A percentile compares a stretch with the other conserved stretches of the same genome.
Evolutionary conservation across 768 basidiomycete species (phyloP).

Genomic region (Boletus vinaceobasis): DNA sequence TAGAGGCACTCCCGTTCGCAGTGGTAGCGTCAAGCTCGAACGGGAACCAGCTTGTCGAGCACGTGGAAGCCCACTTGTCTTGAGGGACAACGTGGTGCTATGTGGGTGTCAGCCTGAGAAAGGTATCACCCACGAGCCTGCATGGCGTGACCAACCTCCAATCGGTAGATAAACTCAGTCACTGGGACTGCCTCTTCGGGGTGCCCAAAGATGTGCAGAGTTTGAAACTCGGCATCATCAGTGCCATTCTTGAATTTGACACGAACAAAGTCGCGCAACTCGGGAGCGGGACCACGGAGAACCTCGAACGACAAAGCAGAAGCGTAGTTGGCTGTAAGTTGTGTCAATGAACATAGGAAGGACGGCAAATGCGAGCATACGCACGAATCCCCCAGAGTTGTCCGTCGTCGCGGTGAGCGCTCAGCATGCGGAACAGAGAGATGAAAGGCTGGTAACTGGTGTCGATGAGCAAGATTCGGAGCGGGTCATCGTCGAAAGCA

Average conservation of each 20-base stretch:
- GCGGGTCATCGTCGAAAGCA: constrained; percentile 71
- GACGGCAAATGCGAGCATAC: constrained; percentile 25
- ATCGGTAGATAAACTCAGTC: constrained; percentile 78
- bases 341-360: neutral
- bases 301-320: constrained; percentile 75
- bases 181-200: constrained; percentile 64
- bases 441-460: constrained; percentile 79
- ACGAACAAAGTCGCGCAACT: constrained; percentile 74
- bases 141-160: constrained; percentile 51
- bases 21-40: constrained; percentile 8
- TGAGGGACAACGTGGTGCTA: constrained; percentile 37
- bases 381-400: constrained; percentile 60
- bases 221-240: constrained; percentile 46
- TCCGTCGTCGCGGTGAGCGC: constrained; percentile 36
- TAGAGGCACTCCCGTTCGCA: neutral
- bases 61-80: constrained; percentile 40
- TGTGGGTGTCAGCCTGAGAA: neutral
- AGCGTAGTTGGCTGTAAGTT: constrained; percentile 57
- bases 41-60: constrained; percentile 32
- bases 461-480: constrained; percentile 72
- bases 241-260: constrained; percentile 85
- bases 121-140: neutral
- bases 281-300: constrained; percentile 69
- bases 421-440: constrained; percentile 77
- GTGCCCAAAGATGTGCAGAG: constrained; percentile 68